Conservation (phyloP, 73 alveolate species). For the Paramecium pentaurelia region DNA sequence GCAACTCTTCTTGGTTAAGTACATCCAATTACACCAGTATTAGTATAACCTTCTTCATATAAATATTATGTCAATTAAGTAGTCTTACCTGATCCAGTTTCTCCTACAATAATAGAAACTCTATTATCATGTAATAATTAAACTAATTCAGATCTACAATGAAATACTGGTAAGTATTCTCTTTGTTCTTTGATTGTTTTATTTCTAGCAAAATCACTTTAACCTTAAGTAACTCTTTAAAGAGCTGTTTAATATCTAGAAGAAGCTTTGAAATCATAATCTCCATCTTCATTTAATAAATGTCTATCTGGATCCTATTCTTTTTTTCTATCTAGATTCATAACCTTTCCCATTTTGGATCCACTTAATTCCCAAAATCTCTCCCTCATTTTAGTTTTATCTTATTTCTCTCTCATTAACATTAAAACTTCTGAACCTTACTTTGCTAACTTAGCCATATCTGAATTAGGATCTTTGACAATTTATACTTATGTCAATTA, state of each 20-base stretch:
- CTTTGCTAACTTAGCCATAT: slow-evolving; percentile 95
- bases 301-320: slow-evolving; percentile 74
- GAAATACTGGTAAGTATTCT: slow-evolving; percentile 93
- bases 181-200: slow-evolving; percentile 87
- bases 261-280: slow-evolving; percentile 82
- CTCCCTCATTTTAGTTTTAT: slow-evolving; percentile 94
- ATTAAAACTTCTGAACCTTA: slow-evolving; percentile 94
- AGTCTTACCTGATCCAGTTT: slow-evolving; percentile 98
- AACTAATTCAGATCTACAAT: slow-evolving; percentile 83
- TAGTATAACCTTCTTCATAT: slow-evolving; percentile 97
- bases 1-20: slow-evolving; percentile 99
- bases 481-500: slow-evolving; percentile 94
- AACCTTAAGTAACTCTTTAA: slow-evolving; percentile 83
- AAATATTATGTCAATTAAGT: slow-evolving; percentile 96
- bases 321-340: slow-evolving; percentile 67
- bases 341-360: slow-evolving; percentile 77
- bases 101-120: slow-evolving; percentile 93
- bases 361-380: slow-evolving; percentile 93
- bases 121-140: slow-evolving; percentile 82
- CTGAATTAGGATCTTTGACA: slow-evolving; percentile 98
- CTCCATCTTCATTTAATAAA: slow-evolving; percentile 75
- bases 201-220: slow-evolving; percentile 91
- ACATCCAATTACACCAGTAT: slow-evolving; percentile 95
- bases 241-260: slow-evolving; percentile 88
- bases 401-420: slow-evolving; percentile 90